These are phyloP conservation scores for Pyrenula massariospora DNA, from an alignment of 495 filamentous ascomycete species.

Conservation along the genomic window DNA sequence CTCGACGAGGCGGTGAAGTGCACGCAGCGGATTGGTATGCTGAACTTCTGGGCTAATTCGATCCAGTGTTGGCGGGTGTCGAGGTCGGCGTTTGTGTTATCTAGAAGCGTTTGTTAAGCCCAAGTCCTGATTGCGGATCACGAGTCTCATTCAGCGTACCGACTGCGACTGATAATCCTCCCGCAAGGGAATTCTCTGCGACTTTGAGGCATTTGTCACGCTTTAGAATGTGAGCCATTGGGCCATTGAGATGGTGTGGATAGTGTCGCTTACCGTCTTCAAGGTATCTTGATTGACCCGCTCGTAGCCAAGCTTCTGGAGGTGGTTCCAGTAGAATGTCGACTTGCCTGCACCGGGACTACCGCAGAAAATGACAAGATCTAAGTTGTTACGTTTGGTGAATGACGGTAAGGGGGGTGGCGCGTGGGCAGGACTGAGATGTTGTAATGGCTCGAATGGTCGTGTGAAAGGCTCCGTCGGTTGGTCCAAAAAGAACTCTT, in stretches of 20 bases:
- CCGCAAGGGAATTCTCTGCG: conserved; percentile 49
- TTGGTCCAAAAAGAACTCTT: conserved; percentile 75
- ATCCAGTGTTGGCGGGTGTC: conserved; percentile 69
- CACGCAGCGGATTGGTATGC: conserved; percentile 72
- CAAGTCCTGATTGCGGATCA: conserved; percentile 4
- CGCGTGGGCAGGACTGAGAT: conserved; percentile 26
- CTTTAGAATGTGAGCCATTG: conserved; percentile 21
- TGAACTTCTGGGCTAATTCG: conserved; percentile 53
- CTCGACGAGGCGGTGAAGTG: conserved; percentile 63
- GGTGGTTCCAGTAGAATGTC: conserved; percentile 70
- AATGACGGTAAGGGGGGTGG: conserved; percentile 34
- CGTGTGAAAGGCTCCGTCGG: conserved; percentile 46
- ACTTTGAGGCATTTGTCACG: conserved; percentile 77
- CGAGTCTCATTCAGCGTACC: conserved; percentile 39
- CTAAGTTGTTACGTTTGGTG: conserved; percentile 49
- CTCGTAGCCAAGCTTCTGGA: conserved; percentile 71
- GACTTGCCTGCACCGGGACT: conserved; percentile 85
- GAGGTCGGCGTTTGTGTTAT: conserved; percentile 83
- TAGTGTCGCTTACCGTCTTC: conserved; percentile 48
- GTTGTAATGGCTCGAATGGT: conserved; percentile 53
- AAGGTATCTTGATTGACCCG: conserved; percentile 83
- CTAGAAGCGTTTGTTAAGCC: conserved; percentile 25
- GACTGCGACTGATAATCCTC: conserved; percentile 58
- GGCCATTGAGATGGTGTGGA: not conserved
- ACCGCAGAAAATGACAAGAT: conserved; percentile 78